Evolutionary conservation across 108 stramenopile species (phyloP).

Genomic region (Cyclotella atomus): DNA sequence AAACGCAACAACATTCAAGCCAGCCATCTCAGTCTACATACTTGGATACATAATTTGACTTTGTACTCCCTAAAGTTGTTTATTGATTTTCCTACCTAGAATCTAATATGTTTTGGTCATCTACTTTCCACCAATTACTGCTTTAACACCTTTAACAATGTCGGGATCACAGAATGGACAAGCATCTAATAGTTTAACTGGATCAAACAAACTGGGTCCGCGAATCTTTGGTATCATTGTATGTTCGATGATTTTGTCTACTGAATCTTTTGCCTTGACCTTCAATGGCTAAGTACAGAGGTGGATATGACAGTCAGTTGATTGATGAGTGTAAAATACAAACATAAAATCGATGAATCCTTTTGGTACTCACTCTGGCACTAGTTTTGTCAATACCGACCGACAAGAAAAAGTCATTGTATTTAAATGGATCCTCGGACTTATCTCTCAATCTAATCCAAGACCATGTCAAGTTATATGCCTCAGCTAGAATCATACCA

Average conservation of each 20-base stretch:
- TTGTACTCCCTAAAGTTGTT: neutral
- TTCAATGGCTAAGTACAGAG: constrained; percentile 5
- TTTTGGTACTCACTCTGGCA: constrained; percentile 10
- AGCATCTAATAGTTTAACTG: constrained; percentile 16
- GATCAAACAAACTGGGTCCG: constrained; percentile 15
- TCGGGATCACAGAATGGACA: constrained; percentile 15
- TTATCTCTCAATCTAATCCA: constrained; percentile 5
- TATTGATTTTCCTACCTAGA: neutral
- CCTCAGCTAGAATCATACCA: constrained; percentile 16
- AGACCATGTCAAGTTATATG: constrained; percentile 22
- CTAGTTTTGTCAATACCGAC: neutral
- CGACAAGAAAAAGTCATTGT: constrained; percentile 10
- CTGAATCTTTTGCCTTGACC: neutral
- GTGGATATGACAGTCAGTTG: neutral
- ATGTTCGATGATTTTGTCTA: neutral
- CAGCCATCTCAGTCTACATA: too few relatives aligned
- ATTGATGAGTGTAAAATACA: neutral
- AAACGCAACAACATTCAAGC: too few relatives aligned
- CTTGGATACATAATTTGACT: too few relatives aligned
- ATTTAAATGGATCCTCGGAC: constrained; percentile 10
- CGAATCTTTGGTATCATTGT: constrained; percentile 5
- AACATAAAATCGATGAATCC: neutral
- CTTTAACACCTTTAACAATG: constrained; percentile 3
- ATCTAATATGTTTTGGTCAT: too few relatives aligned
- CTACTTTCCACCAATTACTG: neutral